These are phyloP conservation scores for Barnettozyma hawaiiensis DNA, from an alignment of 1,139 yeast species.

Conservation along the genomic window DNA sequence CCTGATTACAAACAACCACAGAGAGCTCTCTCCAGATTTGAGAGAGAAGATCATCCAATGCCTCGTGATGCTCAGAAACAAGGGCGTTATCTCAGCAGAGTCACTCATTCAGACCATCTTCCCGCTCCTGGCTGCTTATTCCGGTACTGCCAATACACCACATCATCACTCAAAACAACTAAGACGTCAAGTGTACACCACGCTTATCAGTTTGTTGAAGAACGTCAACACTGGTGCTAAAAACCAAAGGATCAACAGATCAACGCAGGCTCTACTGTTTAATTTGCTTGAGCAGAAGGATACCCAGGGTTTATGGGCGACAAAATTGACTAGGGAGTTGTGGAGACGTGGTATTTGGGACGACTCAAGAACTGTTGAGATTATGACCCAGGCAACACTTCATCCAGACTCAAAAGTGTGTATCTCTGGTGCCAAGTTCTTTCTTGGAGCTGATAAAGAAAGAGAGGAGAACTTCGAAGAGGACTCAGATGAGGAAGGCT, in stretches of 20 bases:
- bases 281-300: constrained; percentile 76
- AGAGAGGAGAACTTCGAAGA: constrained; percentile 81
- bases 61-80: constrained; percentile 84
- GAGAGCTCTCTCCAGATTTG: constrained; percentile 74
- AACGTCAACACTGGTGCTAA: constrained; percentile 78
- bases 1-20: constrained; percentile 67
- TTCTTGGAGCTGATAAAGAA: constrained; percentile 92
- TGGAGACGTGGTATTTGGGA: constrained; percentile 99
- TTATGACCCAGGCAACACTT: constrained; percentile 92
- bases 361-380: constrained; percentile 90
- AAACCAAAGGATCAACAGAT: constrained; percentile 80
- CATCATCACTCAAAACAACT: constrained; percentile 81
- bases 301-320: constrained; percentile 90
- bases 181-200: constrained; percentile 75
- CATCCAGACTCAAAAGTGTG: constrained; percentile 87
- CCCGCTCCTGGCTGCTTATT: constrained; percentile 64
- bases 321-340: constrained; percentile 86
- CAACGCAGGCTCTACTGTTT: constrained; percentile 88
- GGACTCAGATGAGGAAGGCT: constrained; percentile 65
- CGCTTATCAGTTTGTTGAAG: constrained; percentile 72
- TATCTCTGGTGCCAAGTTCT: constrained; percentile 82
- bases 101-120: constrained; percentile 77
- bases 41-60: constrained; percentile 90
- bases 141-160: constrained; percentile 45
- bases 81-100: constrained; percentile 76